Base-by-base conservation (phyloP, 2,329 filamentous ascomycete species). In the Beauveria sp. region DNA sequence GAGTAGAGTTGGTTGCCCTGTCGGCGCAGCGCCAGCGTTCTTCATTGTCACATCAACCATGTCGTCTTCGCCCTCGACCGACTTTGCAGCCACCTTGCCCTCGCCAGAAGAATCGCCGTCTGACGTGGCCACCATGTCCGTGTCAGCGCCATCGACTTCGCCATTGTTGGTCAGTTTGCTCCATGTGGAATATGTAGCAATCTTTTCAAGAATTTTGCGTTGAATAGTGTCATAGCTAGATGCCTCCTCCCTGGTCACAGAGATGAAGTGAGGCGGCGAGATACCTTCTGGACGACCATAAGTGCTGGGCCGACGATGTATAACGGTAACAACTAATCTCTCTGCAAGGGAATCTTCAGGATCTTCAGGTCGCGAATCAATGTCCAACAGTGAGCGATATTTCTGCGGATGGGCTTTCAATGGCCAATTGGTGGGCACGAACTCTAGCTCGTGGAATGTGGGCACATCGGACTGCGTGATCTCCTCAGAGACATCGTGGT, bases 21-120 rank as follows among this genome's bases (percentile, higher is more conserved):
- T 63, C 20, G 60, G 52, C 2, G 64, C 34, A 51, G 57, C 56
- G 16, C 59, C 48, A 20, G 77, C 76, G 67, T 91, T 88, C 58
- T 85, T 86, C 87, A 97, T 92, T 0, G 89, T 90, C 18, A 99
- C 87, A 70, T 97, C 90, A 6, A 97, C 90, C 68, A 97, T 85
- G 63, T 91, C 91, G 63, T 97, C 92, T 71, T 97, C 93, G 10
- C 91, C 90, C 70, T 92, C 88, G 2, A 96, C 83, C 3, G 92
- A 96, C 30, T 85, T 83, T 50, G 91, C 88, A 62, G 88, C 84
- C 52, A 96, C 81, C 69, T 88, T 89, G 24, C 83, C 80, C 65
- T 89, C 89, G 10, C 82, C 84, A 4, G 86, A 86, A 4, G 85
- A 88, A 64, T 89, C 84, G 3, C 82, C 84, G 64, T 86, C 83